A percentile compares a stretch with the other conserved stretches of the same genome.
phyloP scores from a whole-genome alignment of 441 rosid genomes.

The Jatropha multifida region DNA sequence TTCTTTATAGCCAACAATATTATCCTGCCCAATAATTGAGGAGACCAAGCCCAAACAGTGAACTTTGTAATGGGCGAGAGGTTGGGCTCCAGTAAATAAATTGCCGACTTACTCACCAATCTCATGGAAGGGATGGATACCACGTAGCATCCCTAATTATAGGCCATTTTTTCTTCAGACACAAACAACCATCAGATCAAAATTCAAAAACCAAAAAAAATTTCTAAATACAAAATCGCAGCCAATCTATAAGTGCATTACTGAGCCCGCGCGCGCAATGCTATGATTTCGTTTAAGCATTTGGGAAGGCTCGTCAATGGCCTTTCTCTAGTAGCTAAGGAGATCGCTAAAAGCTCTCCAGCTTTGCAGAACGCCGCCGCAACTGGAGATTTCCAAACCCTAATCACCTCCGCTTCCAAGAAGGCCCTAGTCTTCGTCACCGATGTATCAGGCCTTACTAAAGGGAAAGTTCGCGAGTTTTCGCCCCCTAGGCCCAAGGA shows the following conservation, averaged over 20 bases:
- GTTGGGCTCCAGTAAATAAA: neutral
- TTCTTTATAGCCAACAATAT: too few relatives aligned
- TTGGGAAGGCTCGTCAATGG: constrained; percentile 63
- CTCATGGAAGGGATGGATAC: constrained; percentile 20
- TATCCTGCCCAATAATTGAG: too few relatives aligned
- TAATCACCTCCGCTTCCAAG: constrained; percentile 57
- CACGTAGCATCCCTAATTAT: constrained; percentile 10
- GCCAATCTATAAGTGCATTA: neutral
- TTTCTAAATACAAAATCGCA: neutral
- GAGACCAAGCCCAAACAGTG: neutral
- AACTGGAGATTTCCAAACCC: constrained; percentile 55
- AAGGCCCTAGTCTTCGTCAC: constrained; percentile 65
- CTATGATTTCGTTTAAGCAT: constrained; percentile 64
- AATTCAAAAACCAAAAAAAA: neutral
- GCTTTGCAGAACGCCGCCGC: constrained; percentile 37
- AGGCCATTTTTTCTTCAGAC: neutral
- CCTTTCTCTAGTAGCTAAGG: constrained; percentile 67
- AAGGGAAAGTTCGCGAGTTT: constrained; percentile 57
- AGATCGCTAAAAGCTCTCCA: constrained; percentile 58
- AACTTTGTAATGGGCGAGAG: neutral
- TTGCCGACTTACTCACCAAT: neutral
- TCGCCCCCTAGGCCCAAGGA: constrained; percentile 47
- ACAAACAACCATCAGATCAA: neutral
- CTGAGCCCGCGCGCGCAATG: constrained; percentile 13
- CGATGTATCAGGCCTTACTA: constrained; percentile 72